Evolutionary conservation across 768 basidiomycete species (phyloP), one percentile per base, ranked within the genome.

Genomic region (Xerocomus spinulosus): DNA sequence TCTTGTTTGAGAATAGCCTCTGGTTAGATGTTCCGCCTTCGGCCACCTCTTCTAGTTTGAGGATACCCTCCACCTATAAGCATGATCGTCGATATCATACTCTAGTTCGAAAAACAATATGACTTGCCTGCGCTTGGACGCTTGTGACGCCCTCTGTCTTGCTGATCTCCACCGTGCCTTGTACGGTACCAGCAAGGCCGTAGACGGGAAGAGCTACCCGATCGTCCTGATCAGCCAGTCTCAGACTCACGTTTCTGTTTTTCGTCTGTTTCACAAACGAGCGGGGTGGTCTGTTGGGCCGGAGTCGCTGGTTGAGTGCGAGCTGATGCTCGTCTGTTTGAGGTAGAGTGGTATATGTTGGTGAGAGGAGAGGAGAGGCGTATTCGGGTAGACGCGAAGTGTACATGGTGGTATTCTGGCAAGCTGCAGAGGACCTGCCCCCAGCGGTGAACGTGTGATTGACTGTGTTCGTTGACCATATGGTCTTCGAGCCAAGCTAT

Each of bases 71-170:
- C 21, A 85, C 70, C 85, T 86, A 53, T 23, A 18, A 2, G 30
- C 4, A 2, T 13, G 17, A 14, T 43, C 28, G 44, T 52, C 23
- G 50, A 38, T 8, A 24, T 17, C 32, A 18, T 8, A 3, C 37
- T 43, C 41, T 37, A 42, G 20, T 42, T 28, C 25, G 26, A 36
- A 18, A 24, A 36, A 41, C 18, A 7, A 50, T 10, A n/a, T 37
- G 26, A 37, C 48, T 69, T 48, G 78, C 85, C 73, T 83, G 80
- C 34, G 82, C 76, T 61, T 87, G 83, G 29, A 87, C 80, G 15
- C 75, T 75, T 3, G 73, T 73, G 20, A 87, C 66, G 23, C 73
- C 73, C 12, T 82, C 81, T 1, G 71, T 66, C 64, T 80, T 85
- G 40, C 61, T 55, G 17, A 86, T 57, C 18, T 81, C 78, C 13